Evolutionary conservation across 257 asterid species (phyloP), one percentile per base, ranked within the genome.

Genomic region (Forsythia viridissima): DNA sequence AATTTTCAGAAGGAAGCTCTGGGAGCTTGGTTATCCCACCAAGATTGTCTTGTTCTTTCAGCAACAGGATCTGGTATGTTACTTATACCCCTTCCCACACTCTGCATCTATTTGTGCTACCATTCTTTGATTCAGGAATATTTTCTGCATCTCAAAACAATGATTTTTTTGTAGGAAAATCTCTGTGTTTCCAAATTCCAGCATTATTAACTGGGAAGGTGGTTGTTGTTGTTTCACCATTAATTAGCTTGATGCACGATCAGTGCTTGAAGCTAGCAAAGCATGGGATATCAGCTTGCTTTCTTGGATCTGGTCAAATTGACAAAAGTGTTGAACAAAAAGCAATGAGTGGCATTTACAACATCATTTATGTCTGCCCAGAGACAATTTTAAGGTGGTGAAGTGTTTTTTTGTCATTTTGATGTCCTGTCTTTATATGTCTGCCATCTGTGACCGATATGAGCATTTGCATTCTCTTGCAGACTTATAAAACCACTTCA

Each of bases 181-280:
- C 96, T 10, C 78, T 91, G 77, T 92, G 96, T 80, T 91, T 92
- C 79, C 96, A 92, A 86, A 72, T 92, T 70, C 94, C 97, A 51
- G 96, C 96, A 66, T 80, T 92, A 79, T 76, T 92, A 72, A 87
- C 93, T 21, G 93, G 96, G 71, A 90, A 91, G 87, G 92, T 92
- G 72, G 94, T 92, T 63, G 86, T 92, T 9, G 96, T 92, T 76
- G 87, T 92, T 82, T 92, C 97, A 37, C 97, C 97, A 69, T 82
- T 92, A 82, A 92, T 92, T 81, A 91, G 97, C 91, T 89, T 92
- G 89, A 92, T 92, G 97, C 94, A 92, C 67, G 96, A 91, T 81
- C 97, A 92, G 76, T 92, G 97, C 83, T 84, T 92, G 88, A 92
- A 88, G 85, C 91, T 92, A 37, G 92, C 82, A 59, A 86, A 87